Evolutionary conservation across 768 basidiomycete species (phyloP).

Genomic region (Rhizopogon salebrosus): DNA sequence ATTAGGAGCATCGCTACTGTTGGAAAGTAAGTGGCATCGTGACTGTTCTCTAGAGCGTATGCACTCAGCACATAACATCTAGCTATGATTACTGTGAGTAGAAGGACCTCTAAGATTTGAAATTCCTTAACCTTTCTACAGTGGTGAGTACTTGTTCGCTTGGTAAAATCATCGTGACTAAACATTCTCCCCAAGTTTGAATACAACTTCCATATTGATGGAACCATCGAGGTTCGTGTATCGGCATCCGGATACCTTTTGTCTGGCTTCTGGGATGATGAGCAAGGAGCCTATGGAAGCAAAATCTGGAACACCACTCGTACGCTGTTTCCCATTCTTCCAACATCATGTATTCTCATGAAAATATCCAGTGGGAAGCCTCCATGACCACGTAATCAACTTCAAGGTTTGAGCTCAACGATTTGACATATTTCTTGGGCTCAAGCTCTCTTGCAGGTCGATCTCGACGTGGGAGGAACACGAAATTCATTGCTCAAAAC

Average conservation of each 20-base stretch:
- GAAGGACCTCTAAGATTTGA: neutral
- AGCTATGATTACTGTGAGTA: constrained; percentile 53
- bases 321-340: constrained; percentile 20
- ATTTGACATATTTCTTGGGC: neutral
- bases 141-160: constrained; percentile 23
- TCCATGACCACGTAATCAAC: constrained; percentile 68
- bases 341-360: neutral
- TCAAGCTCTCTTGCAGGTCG: constrained; percentile 35
- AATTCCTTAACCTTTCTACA: constrained; percentile 5
- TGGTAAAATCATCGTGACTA: constrained; percentile 1
- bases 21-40: constrained; percentile 46
- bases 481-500: constrained; percentile 52
- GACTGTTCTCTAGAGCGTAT: neutral
- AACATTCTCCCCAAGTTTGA: constrained; percentile 40
- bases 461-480: constrained; percentile 59
- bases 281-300: constrained; percentile 47
- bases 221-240: constrained; percentile 59
- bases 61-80: neutral
- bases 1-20: constrained; percentile 55
- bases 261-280: constrained; percentile 52
- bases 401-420: constrained; percentile 35
- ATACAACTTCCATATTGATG: constrained; percentile 61
- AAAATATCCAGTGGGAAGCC: constrained; percentile 47
- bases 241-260: constrained; percentile 69
- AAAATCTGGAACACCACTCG: constrained; percentile 54